A percentile compares a stretch with the other conserved stretches of the same genome.
Conservation (phyloP, 768 basidiomycete genomes). For the Royoungia palumana region DNA sequence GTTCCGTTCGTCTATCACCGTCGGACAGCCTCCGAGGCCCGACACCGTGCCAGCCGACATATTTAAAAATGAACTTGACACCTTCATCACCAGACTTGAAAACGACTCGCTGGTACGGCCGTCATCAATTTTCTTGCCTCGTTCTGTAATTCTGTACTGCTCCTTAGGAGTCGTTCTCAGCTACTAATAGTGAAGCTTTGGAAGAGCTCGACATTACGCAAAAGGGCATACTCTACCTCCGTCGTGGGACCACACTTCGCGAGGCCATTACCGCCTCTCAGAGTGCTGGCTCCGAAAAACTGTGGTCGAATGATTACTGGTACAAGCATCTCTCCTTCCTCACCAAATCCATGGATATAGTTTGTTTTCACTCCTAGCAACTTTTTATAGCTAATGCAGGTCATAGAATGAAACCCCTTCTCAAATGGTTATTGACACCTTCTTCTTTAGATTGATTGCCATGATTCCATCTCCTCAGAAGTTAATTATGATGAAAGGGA, state of each 20-base stretch:
- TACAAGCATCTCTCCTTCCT: background rate
- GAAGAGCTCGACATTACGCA: background rate
- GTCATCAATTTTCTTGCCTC: too few relatives aligned
- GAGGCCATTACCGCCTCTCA: background rate
- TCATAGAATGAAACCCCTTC: background rate
- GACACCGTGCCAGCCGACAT: too few relatives aligned
- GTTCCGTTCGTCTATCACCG: too few relatives aligned
- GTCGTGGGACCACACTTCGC: background rate
- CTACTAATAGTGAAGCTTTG: background rate
- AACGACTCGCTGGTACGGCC: too few relatives aligned
- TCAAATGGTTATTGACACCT: too few relatives aligned
- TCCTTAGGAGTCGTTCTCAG: background rate
- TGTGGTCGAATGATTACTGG: background rate
- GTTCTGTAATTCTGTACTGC: too few relatives aligned
- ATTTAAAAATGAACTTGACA: too few relatives aligned
- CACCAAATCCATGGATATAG: background rate
- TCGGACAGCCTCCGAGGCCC: too few relatives aligned
- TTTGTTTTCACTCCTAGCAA: background rate
- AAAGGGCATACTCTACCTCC: background rate
- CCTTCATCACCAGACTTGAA: too few relatives aligned
- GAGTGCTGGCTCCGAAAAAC: background rate
- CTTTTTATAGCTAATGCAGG: background rate
- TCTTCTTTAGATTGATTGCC: too few relatives aligned
- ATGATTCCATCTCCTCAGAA: too few relatives aligned
- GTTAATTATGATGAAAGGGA: background rate